Evolutionary conservation across 108 stramenopile species (phyloP), one percentile per base, ranked within the genome.

Genomic region (Chaetoceros tenuissimus): DNA sequence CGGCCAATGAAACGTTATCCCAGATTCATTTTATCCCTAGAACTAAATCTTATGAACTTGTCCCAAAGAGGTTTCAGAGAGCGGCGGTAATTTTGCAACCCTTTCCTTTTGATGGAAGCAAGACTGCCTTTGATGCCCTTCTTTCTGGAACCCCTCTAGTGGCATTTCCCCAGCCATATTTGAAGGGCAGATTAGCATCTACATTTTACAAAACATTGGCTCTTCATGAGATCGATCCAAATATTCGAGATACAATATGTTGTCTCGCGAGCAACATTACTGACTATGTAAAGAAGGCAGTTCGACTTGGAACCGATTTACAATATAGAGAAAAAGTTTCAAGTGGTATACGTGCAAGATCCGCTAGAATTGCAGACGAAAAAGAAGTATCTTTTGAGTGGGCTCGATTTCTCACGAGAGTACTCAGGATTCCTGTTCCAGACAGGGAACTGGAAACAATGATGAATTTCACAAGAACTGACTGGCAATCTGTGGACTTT

Each of bases 51-150:
- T 47, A 73, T 46, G 28, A 64, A 48, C 61, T 77, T 26, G n/a
- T 64, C 7, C 24, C 31, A 10, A 50, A 80, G 1, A n/a, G n/a
- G n/a, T 48, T 89, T 25, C 47, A 74, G n/a, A 46, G 45, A 16
- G 54, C 71, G 3, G 69, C 81, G 19, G 73, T 83, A 8, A 24
- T 89, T 3, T 51, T 89, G 8, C 87, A 89, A 28, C 87, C 87
- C 0, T 86, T 84, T 24, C 87, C 87, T 1, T 89, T 89, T 44
- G 87, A 74, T 23, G 87, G 87, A 0, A 58, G 59, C 16, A 78
- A 77, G 44, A 89, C 87, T 0, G 63, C 84, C 1, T 74, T 75
- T 13, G 87, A 89, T 62, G 84, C 80, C 0, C 27, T 89, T 0
- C 30, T 48, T 2, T 46, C 79, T 19, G 78, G 73, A 7, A 30